These are phyloP conservation scores for Arthrobotrys sphaeroides DNA, from an alignment of 2,329 filamentous ascomycete genomes.

Conservation along the genomic window DNA sequence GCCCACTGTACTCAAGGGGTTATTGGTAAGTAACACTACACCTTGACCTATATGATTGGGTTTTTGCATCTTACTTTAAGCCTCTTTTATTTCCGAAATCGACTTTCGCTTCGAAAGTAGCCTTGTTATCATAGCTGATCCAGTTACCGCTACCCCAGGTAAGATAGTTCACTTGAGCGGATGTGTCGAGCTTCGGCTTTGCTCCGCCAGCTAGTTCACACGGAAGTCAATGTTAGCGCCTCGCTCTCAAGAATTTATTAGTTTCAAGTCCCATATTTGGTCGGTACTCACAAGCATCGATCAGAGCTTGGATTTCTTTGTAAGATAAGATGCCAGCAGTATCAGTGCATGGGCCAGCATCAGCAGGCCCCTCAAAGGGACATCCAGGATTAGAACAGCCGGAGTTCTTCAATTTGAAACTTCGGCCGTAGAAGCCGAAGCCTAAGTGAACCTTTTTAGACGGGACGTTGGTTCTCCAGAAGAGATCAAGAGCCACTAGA, in stretches of 20 bases:
- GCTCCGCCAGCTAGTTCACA: constrained; percentile 28
- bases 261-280: not conserved
- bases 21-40: constrained; percentile 4
- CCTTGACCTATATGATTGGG: not conserved
- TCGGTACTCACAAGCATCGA: constrained; percentile 22
- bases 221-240: not conserved
- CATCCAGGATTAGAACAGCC: constrained; percentile 57
- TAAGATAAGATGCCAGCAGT: constrained; percentile 27
- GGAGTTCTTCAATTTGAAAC: constrained; percentile 56
- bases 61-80: constrained; percentile 54
- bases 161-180: constrained; percentile 38
- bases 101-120: constrained; percentile 32
- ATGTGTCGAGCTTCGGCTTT: constrained; percentile 24
- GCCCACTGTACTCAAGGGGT: constrained; percentile 21
- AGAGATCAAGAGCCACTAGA: constrained; percentile 57
- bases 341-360: constrained; percentile 44
- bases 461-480: constrained; percentile 57
- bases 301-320: constrained; percentile 43
- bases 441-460: constrained; percentile 54
- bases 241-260: not conserved
- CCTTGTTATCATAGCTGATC: constrained; percentile 40
- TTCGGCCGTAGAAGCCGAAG: constrained; percentile 55
- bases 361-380: constrained; percentile 44
- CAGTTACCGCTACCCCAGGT: constrained; percentile 37
- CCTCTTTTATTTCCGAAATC: constrained; percentile 35